phyloP scores from a whole-genome alignment of 2,329 filamentous ascomycete genomes.

The Coniochaeta sp. region DNA sequence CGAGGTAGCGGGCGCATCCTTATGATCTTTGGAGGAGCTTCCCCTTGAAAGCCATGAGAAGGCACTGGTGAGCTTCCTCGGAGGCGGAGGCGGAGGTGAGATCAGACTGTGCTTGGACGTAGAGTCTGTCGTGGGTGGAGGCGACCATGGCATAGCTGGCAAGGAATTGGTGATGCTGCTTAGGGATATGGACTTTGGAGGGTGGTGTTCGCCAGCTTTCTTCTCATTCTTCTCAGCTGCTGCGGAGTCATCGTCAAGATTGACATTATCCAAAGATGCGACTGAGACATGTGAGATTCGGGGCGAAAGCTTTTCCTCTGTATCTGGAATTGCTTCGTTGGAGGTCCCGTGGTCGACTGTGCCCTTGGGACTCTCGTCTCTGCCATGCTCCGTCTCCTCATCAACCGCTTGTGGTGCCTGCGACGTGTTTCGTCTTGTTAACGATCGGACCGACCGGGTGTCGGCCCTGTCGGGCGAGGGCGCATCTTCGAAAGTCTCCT shows the following conservation, averaged over 20 bases:
- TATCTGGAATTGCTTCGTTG: conserved; percentile 20
- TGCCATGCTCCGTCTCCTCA: conserved; percentile 7
- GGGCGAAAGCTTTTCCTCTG: conserved; percentile 23
- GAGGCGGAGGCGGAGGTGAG: conserved; percentile 28
- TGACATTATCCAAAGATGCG: conserved; percentile 50
- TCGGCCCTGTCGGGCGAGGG: conserved; percentile 48
- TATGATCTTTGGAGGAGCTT: conserved; percentile 52
- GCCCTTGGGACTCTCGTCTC: conserved; percentile 13
- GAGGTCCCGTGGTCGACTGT: neutral
- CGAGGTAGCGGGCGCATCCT: conserved; percentile 48
- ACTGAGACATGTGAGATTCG: conserved; percentile 36
- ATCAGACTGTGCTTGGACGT: conserved; percentile 37
- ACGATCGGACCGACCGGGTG: conserved; percentile 54
- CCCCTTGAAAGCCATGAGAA: conserved; percentile 73
- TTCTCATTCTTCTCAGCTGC: conserved; percentile 13
- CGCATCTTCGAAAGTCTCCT: conserved; percentile 83
- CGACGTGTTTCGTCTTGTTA: conserved; percentile 43
- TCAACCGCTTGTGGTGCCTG: neutral
- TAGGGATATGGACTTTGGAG: conserved; percentile 36
- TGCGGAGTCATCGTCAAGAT: conserved; percentile 52
- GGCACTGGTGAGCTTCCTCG: conserved; percentile 76
- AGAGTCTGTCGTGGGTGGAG: conserved; percentile 40
- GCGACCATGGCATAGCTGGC: conserved; percentile 66
- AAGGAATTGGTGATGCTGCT: conserved; percentile 67
- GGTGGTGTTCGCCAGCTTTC: conserved; percentile 26